Evolutionary conservation across 192 early-diverging fungal genomes (phyloP).

Genomic region (Mortierella hygrophila): DNA sequence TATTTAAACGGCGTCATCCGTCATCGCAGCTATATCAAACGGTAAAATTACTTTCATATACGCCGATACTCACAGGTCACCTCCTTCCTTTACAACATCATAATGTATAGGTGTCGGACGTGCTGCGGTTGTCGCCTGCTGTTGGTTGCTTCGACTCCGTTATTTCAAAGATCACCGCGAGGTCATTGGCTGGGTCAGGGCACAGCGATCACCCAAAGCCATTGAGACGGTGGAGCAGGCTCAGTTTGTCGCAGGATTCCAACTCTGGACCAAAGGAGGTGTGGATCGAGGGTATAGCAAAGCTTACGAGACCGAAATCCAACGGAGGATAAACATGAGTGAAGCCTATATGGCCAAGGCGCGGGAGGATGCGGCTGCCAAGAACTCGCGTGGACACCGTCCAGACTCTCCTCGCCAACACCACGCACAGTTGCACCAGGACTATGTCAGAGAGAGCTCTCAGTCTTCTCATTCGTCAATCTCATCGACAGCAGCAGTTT

Average conservation of each 20-base stretch:
- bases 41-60: background rate
- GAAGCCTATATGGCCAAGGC: constrained; percentile 39
- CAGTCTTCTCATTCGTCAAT: constrained; percentile 5
- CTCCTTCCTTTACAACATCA: constrained; percentile 5
- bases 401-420: background rate
- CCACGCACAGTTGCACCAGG: background rate
- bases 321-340: constrained; percentile 37
- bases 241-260: constrained; percentile 40
- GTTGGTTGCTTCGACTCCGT: constrained; percentile 71
- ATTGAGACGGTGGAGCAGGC: constrained; percentile 80
- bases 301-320: constrained; percentile 27
- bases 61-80: background rate
- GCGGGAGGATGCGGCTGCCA: constrained; percentile 16
- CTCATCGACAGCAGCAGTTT: constrained; percentile 20
- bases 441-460: background rate
- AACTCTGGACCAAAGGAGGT: constrained; percentile 35
- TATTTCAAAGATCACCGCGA: constrained; percentile 63
- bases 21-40: background rate
- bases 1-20: background rate
- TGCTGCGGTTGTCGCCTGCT: constrained; percentile 83
- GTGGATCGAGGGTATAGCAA: constrained; percentile 1
- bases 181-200: constrained; percentile 70
- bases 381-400: constrained; percentile 27
- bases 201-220: constrained; percentile 73
- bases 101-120: constrained; percentile 71